These are phyloP conservation scores for Chondrus crispus DNA, from an alignment of 23 red algal species.

Conservation along the genomic window DNA sequence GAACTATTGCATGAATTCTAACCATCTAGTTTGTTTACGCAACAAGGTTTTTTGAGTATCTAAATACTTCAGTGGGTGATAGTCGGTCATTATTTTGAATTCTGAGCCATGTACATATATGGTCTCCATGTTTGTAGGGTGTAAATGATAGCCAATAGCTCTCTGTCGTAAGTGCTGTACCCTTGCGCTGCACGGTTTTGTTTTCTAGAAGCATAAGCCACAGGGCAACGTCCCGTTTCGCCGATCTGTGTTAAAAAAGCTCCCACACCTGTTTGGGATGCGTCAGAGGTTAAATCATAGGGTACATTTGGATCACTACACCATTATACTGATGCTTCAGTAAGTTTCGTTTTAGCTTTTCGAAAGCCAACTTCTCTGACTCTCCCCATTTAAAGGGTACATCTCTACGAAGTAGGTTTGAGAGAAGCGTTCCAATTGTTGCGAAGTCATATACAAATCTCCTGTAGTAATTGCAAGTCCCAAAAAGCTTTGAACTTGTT, in stretches of 20 bases:
- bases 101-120: constrained; percentile 34
- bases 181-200: constrained; percentile 9
- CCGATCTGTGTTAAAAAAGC: constrained; percentile 16
- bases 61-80: constrained; percentile 29
- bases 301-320: not conserved
- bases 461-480: constrained; percentile 39
- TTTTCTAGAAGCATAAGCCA: constrained; percentile 42
- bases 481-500: constrained; percentile 28
- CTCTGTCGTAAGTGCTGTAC: constrained; percentile 17
- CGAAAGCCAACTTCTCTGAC: not conserved
- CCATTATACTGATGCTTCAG: not conserved
- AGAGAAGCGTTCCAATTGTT: not conserved
- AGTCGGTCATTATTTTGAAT: not conserved
- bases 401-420: not conserved
- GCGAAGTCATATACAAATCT: constrained; percentile 30
- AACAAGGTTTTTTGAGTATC: not conserved
- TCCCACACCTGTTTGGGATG: not conserved
- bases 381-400: not conserved
- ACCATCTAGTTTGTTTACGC: not conserved
- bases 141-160: constrained; percentile 15
- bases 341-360: not conserved
- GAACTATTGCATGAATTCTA: not conserved
- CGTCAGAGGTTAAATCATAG: constrained; percentile 1
- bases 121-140: constrained; percentile 22
- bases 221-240: constrained; percentile 9